Base-by-base conservation (phyloP, 2,329 filamentous ascomycete genomes). In the Mollisia scopiformis region DNA sequence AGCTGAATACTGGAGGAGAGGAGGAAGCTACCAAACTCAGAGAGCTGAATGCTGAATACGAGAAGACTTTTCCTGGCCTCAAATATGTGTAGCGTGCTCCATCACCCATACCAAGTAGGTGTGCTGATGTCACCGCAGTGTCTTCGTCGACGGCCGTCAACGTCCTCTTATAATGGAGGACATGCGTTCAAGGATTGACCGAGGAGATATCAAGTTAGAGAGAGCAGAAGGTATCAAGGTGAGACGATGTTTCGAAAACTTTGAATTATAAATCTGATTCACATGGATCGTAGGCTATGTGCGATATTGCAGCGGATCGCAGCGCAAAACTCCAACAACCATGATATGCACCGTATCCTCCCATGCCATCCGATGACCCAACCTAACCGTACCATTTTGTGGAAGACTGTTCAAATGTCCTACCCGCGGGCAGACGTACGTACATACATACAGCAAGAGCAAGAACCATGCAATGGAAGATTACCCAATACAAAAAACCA, bases 101-200 rank as follows among this genome's bases (percentile, higher is more conserved):
- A 13, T 47, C 25, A 10, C 37, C 25, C n/a, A 16, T 46, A 21
- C 58, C 19, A 37, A 39, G n/a, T 37, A 19, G 16, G 30, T 41
- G 37, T 58, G 60, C 66, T 71, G 53, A 71, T 59, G 11, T 47
- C 10, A n/a, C 21, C 47, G 25, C 64, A 87, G 84, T 46, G 91
- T 94, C 19, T 97, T 97, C 74, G 94, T 97, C 58, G 93, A 96
- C 73, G 92, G 92, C 0, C 84, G 93, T 50, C 82, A 85, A 41
- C 82, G 92, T 59, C 82, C 84, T 1, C 84, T 85, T 63, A 89
- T 97, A 58, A 92, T 97, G 88, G 81, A 85, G 64, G 88, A 97
- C 70, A 96, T 97, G 91, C 83, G 83, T 64, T 74, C 77, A 55
- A 82, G 93, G 55, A 96, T 97, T 70, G 84, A 82, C 16, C 79